These are phyloP conservation scores for maize (Zea mays) DNA, from an alignment of 176 grass and related monocot species.

Conservation along the genomic window Zm-B73-REFERENCE-NAM-5.0 NC_050099.1:57464501-57465000, in stretches of 20 bases:
- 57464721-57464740: slow-evolving; percentile 26
- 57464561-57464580: slow-evolving; percentile 62
- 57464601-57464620: slow-evolving; percentile 90
- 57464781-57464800: background rate
- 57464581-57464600: slow-evolving; percentile 58
- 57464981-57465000: slow-evolving; percentile 74
- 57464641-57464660: slow-evolving; percentile 89
- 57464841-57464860: slow-evolving; percentile 74
- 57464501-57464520: slow-evolving; percentile 76
- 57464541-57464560: slow-evolving; percentile 80
- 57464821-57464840: slow-evolving; percentile 29
- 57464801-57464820: slow-evolving; percentile 1
- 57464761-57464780: slow-evolving; percentile 21
- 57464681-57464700: slow-evolving; percentile 16
- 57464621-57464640: slow-evolving; percentile 99
- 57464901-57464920: slow-evolving; percentile 95
- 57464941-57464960: slow-evolving; percentile 86
- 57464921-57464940: slow-evolving; percentile 87
- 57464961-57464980: slow-evolving; percentile 93
- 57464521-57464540: slow-evolving; percentile 87
- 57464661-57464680: slow-evolving; percentile 74
- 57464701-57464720: background rate
- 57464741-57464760: slow-evolving; percentile 23
- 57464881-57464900: slow-evolving; percentile 97
- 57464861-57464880: slow-evolving; percentile 82